A percentile compares a stretch with the other conserved stretches of the same genome.
Evolutionary conservation across 768 basidiomycete genomes (phyloP).

Genomic region (Hygrophoropsis aurantiaca): DNA sequence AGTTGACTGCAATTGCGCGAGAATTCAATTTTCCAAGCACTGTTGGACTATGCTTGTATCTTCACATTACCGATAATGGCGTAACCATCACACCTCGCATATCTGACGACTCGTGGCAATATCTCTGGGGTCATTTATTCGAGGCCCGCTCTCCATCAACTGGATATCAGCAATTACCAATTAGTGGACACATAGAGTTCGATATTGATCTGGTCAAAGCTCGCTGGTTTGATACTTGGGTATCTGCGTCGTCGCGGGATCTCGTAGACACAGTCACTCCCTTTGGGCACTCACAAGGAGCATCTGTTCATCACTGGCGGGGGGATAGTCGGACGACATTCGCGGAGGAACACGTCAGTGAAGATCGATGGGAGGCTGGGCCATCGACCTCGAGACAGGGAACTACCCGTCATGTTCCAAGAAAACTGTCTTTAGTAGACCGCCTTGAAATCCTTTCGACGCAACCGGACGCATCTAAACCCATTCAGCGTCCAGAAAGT

Average conservation of each 20-base stretch:
- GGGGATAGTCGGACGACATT: conserved; percentile 53
- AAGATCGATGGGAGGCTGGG: conserved; percentile 31
- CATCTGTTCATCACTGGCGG: conserved; percentile 51
- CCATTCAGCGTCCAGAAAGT: conserved; percentile 8
- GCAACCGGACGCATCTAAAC: conserved; percentile 35
- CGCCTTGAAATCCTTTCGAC: conserved; percentile 49
- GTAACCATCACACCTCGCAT: conserved; percentile 64
- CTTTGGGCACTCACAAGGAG: conserved; percentile 35
- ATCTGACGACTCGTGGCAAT: conserved; percentile 75
- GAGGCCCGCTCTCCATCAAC: conserved; percentile 37
- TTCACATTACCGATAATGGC: conserved; percentile 61
- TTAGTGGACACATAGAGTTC: conserved; percentile 82
- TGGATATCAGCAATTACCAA: conserved; percentile 46
- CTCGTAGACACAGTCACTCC: conserved; percentile 38
- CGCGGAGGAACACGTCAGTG: conserved; percentile 37
- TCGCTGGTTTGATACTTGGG: conserved; percentile 77
- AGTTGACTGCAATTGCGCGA: conserved; percentile 74
- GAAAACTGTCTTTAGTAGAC: conserved; percentile 69
- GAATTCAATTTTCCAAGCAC: conserved; percentile 83
- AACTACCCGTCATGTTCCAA: conserved; percentile 53
- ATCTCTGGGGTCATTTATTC: conserved; percentile 65
- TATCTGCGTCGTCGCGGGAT: conserved; percentile 51
- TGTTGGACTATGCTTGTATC: conserved; percentile 75
- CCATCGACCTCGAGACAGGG: conserved; percentile 27
- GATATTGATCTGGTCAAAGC: conserved; percentile 79